Conservation (phyloP, 179 eudicot genomes). For the Carnegiea gigantea region DNA sequence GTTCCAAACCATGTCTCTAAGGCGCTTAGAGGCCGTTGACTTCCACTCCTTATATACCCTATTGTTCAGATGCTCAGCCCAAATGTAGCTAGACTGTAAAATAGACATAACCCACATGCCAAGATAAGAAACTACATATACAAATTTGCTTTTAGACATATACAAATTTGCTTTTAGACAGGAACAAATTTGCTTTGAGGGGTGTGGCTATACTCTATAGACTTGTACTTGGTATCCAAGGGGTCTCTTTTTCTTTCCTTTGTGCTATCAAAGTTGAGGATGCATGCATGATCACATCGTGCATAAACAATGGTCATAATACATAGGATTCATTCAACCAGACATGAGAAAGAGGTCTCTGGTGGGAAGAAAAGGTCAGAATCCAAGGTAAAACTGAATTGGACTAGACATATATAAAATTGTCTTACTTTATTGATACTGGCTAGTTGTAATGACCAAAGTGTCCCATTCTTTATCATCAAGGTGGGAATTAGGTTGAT, state of each 20-base stretch:
- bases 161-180: too few species aligned
- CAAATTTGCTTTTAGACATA: too few species aligned
- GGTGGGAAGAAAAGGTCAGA: conserved; percentile 26
- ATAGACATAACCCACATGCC: too few species aligned
- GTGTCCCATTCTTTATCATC: background rate
- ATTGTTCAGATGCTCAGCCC: too few species aligned
- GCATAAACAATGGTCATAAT: conserved; percentile 11
- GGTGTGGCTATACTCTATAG: background rate
- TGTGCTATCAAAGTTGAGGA: conserved; percentile 23
- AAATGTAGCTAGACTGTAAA: too few species aligned
- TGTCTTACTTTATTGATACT: background rate
- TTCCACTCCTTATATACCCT: too few species aligned
- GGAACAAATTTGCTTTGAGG: too few species aligned
- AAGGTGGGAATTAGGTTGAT: background rate
- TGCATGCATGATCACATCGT: conserved; percentile 37
- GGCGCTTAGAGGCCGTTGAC: too few species aligned
- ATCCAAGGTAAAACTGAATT: conserved; percentile 36
- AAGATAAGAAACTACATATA: too few species aligned
- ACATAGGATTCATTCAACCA: conserved; percentile 34
- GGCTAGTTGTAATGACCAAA: background rate
- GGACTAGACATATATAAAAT: background rate
- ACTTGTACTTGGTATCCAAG: conserved; percentile 36
- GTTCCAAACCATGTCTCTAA: too few species aligned
- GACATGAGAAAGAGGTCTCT: conserved; percentile 15
- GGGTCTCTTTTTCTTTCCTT: conserved; percentile 1